Base-by-base conservation (phyloP, 176 grass and related monocot genomes). In the Pontederia paniculata region DNA sequence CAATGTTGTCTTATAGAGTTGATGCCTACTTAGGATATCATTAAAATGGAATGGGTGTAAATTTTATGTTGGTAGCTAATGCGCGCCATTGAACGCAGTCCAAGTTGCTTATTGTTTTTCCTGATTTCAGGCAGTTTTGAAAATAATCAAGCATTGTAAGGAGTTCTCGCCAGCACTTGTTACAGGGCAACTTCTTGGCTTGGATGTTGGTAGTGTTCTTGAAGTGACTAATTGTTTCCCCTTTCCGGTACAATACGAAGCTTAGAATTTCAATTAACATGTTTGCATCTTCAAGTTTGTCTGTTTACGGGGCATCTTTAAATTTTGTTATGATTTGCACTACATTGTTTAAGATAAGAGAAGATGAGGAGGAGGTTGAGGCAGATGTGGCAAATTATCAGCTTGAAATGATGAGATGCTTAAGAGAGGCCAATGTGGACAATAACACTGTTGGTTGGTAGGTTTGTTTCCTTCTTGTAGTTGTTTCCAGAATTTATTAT, bases 381-480 rank as follows among this genome's bases (percentile, higher is more conserved):
- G 71, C 87, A 77, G 94, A 98, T 84, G 94, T 86, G 50, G 94
- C 94, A 3, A 98, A 98, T 72, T 98, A 98, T 63, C 94, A 93
- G 83, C 83, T 98, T 62, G 87, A 98, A 75, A 98, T 98, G 93
- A 98, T 91, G 93, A 87, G 78, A 55, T 98, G 93, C 76, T 74
- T 98, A 74, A 84, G 87, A 54, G 94, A 98, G 70, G 94, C 91
- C 57, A 98, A 93, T 73, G 94, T 98, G 19, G 94, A 98, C 54
- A 98, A 98, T 66, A 98, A 98, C 55, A 98, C 94, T 42, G 84
- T 98, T 57, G 94, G 94, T 79, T 98, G 94, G 93, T 97, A 89
- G 54, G 76, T 55, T 77, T 45, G 7, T 37, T 37, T 6, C 28
- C 7, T 37, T 37, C 7, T 37, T 37, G 3, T 0, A 37, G 28